Conservation (phyloP, 129 eudicot species). For the Dittrichia graveolens region DNA sequence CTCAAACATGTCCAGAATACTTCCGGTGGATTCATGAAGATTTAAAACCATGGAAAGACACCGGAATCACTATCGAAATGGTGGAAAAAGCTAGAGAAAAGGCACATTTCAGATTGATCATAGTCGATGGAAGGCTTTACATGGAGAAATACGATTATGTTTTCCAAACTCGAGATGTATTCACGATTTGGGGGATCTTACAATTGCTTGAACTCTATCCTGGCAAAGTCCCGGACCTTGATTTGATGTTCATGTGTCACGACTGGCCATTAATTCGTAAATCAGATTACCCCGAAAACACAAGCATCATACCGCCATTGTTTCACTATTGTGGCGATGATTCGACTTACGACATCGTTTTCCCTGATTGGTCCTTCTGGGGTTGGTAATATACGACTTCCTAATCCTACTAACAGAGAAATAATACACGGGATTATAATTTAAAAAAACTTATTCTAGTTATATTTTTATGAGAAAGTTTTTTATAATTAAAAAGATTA, state of each 20-base stretch:
- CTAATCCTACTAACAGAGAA: neutral
- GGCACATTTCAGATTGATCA: constrained; percentile 58
- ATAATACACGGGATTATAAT: too few species aligned
- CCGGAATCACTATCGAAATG: constrained; percentile 71
- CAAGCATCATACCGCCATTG: constrained; percentile 51
- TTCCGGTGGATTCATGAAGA: constrained; percentile 96
- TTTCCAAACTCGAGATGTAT: constrained; percentile 78
- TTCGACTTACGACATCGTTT: constrained; percentile 64
- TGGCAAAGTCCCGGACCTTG: constrained; percentile 73
- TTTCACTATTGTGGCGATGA: constrained; percentile 86
- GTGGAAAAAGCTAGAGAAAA: constrained; percentile 49
- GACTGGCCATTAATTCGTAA: constrained; percentile 56
- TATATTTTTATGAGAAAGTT: too few species aligned
- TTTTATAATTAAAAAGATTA: too few species aligned
- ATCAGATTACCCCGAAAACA: constrained; percentile 26
- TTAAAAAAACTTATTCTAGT: too few species aligned
- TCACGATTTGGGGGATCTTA: constrained; percentile 82
- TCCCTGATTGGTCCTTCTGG: constrained; percentile 99
- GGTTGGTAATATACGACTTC: constrained; percentile 68
- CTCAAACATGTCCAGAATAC: constrained; percentile 67
- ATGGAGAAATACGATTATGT: constrained; percentile 49
- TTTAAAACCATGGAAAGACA: constrained; percentile 71
- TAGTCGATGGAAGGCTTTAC: constrained; percentile 67
- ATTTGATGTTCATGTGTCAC: constrained; percentile 74
- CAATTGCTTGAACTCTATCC: constrained; percentile 82